Conservation (phyloP, 495 filamentous ascomycete genomes). For the Hyaloscypha variabilis region DNA sequence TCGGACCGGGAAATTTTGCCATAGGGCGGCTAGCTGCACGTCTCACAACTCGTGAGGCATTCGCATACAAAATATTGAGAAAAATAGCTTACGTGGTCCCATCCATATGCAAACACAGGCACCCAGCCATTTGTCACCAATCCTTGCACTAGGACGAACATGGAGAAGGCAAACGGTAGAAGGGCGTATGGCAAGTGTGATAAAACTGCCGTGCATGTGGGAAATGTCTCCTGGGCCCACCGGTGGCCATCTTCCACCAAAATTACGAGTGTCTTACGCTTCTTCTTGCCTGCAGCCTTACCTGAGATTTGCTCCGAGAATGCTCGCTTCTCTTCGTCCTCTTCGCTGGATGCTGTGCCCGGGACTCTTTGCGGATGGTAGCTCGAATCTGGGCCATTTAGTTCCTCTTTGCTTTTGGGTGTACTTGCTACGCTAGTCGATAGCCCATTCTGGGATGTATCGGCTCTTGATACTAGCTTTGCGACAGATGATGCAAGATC, state of each 20-base stretch:
- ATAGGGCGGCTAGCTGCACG: neutral
- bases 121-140: constrained; percentile 71
- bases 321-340: constrained; percentile 2
- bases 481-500: constrained; percentile 54
- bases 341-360: neutral
- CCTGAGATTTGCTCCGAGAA: constrained; percentile 25
- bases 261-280: constrained; percentile 49
- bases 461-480: constrained; percentile 52
- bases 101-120: constrained; percentile 65
- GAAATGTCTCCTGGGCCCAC: constrained; percentile 68
- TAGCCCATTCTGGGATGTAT: neutral
- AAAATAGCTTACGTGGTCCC: constrained; percentile 49
- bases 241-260: constrained; percentile 40
- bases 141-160: constrained; percentile 71
- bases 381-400: neutral
- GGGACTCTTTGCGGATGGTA: neutral
- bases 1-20: constrained; percentile 23
- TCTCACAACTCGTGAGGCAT: neutral
- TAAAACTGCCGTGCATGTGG: constrained; percentile 61
- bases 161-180: constrained; percentile 65
- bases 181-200: constrained; percentile 62
- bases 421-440: constrained; percentile 24
- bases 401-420: constrained; percentile 28
- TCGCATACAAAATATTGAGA: neutral
- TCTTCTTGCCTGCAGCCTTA: constrained; percentile 10